Evolutionary conservation across 305 asterid species (phyloP), one percentile per base, ranked within the genome.

Genomic region (Fraxinus nigra): DNA sequence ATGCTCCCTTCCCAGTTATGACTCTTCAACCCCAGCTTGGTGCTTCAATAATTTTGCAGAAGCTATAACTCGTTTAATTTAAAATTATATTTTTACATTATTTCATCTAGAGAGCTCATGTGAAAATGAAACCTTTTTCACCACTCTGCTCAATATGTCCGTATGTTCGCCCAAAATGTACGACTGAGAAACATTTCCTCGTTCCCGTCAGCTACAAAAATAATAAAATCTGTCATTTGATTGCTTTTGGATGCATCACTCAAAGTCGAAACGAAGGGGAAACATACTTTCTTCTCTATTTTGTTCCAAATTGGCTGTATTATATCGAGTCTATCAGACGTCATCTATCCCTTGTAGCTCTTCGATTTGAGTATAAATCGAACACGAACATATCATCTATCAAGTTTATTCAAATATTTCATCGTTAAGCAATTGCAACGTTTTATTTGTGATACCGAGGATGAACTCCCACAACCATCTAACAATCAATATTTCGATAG

Each of bases 1-100:
- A 81, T 70, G 82, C 73, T 81, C 85, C 87, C 22, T 0, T 10
- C 75, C 24, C 28, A 0, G 33, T 61, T 8, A 1, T 75, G 9
- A 81, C 84, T 40, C 73, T 84, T 28, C 82, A 84, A 26, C 87
- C 87, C 3, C 84, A 77, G 51, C 35, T 70, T 72, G 87, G 85
- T 38, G 86, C 84, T 54, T 80, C 65, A 16, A 56, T 82, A 14
- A 35, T 76, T 24, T n/a, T 76, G 84, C 77, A 65, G 33, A 87
- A 61, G 74, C 65, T 82, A 7, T 70, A 32, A 70, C 0, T 4
- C 0, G 14, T 67, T 30, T 11, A 67, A 11, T 59, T 59, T 59
- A 6, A 54, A 54, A 54, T 54, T 54, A 54, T 54, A 18, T n/a
- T 18, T 0, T 54, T 54, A 54, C 63, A 54, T 1, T 51, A 51